These are phyloP conservation scores for Kluyveromyces marxianus DNA, from an alignment of 1,139 yeast species.

Conservation along the genomic window DNA sequence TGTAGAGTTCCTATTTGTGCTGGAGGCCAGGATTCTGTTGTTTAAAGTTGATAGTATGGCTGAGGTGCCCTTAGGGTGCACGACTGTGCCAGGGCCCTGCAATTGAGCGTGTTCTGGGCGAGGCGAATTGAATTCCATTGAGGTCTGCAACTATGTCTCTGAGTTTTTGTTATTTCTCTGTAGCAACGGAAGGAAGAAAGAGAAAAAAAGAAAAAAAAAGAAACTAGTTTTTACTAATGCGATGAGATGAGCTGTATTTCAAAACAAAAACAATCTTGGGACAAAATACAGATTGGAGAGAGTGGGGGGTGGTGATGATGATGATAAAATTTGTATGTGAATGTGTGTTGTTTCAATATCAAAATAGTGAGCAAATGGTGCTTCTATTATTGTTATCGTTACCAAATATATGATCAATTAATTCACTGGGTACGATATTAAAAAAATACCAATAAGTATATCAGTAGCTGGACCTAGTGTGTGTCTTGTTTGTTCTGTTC, in stretches of 20 bases:
- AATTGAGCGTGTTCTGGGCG: constrained; percentile 26
- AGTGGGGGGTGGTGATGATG: not conserved
- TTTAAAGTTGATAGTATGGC: constrained; percentile 11
- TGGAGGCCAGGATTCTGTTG: constrained; percentile 9
- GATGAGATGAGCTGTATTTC: not conserved
- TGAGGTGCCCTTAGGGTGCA: constrained; percentile 12
- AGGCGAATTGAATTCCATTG: constrained; percentile 25
- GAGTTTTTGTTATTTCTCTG: not conserved
- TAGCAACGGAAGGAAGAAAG: not conserved
- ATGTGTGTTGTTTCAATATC: too few species aligned
- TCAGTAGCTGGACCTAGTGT: too few species aligned
- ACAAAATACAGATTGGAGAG: too few species aligned
- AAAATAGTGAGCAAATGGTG: too few species aligned
- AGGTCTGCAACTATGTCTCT: not conserved
- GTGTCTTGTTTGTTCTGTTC: too few species aligned
- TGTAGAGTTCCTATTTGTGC: not conserved
- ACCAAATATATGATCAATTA: too few species aligned
- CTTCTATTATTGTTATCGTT: too few species aligned
- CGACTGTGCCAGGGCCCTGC: constrained; percentile 9
- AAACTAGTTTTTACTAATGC: not conserved
- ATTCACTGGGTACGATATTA: too few species aligned
- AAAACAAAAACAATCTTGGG: too few species aligned
- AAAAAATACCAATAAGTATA: too few species aligned
- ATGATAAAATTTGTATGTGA: not conserved
- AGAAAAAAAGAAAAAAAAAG: too few species aligned